phyloP scores from a whole-genome alignment of 2,329 filamentous ascomycete genomes.

The Thelonectria rubi region DNA sequence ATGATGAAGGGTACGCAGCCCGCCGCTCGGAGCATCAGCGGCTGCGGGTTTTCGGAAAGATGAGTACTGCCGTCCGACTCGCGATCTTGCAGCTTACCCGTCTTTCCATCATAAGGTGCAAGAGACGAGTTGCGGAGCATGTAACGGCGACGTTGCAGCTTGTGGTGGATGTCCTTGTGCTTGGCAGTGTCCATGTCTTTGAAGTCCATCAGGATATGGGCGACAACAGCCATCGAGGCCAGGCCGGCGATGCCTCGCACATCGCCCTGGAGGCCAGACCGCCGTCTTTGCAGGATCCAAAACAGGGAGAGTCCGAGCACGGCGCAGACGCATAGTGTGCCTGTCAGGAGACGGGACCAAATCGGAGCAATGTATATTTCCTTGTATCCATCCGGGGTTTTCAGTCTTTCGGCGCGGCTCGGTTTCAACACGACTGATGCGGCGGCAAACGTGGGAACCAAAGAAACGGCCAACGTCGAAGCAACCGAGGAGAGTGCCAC shows the following conservation, averaged over 20 bases:
- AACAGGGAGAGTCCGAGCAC: conserved; percentile 66
- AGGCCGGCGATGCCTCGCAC: conserved; percentile 78
- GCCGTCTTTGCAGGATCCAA: conserved; percentile 67
- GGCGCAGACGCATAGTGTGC: conserved; percentile 65
- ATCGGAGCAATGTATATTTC: conserved; percentile 62
- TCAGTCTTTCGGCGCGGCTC: conserved; percentile 54
- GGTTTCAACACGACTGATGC: conserved; percentile 68
- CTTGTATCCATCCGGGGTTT: conserved; percentile 57
- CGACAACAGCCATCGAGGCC: conserved; percentile 78
- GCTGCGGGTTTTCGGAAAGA: conserved; percentile 70
- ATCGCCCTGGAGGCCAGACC: conserved; percentile 72
- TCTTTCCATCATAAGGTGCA: conserved; percentile 67
- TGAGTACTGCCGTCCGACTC: conserved; percentile 60
- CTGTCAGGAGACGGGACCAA: conserved; percentile 70
- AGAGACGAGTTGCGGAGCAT: conserved; percentile 75
- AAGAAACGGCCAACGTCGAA: conserved; percentile 71
- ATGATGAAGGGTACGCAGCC: conserved; percentile 69
- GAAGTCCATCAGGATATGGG: conserved; percentile 78
- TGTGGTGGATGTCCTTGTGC: conserved; percentile 72
- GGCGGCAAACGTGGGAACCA: conserved; percentile 74
- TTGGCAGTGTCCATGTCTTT: conserved; percentile 74
- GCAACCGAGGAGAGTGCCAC: conserved; percentile 73
- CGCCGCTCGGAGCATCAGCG: conserved; percentile 70
- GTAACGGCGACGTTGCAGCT: conserved; percentile 73
- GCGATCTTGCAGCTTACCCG: conserved; percentile 51